These are phyloP conservation scores for Ambrosia hybrid DNA, from an alignment of 140 eudicot genomes.

Conservation along the genomic window DNA sequence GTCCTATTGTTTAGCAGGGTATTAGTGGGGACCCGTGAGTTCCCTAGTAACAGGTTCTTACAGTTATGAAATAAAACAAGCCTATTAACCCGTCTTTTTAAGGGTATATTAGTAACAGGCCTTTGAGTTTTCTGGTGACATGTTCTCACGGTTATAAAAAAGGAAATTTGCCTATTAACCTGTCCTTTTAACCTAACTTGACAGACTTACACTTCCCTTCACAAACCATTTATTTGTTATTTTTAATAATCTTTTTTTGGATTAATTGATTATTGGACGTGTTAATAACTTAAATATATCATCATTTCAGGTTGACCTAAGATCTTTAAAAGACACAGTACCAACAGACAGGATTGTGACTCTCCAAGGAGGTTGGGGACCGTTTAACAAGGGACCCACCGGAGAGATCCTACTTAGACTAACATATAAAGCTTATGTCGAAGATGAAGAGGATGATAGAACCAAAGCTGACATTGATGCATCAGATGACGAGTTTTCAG, in stretches of 20 bases:
- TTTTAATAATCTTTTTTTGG: background rate
- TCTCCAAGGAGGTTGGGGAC: constrained; percentile 77
- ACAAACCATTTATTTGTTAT: background rate
- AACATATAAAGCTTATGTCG: constrained; percentile 90
- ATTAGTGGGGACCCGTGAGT: no score
- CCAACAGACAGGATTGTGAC: constrained; percentile 74
- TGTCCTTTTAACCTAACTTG: background rate
- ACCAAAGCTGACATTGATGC: constrained; percentile 32
- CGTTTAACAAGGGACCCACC: constrained; percentile 45
- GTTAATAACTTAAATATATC: background rate
- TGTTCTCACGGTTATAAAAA: background rate
- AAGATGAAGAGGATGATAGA: constrained; percentile 87
- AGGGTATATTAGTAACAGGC: no score
- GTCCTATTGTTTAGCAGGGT: no score
- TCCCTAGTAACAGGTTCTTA: no score
- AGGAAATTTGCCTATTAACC: background rate
- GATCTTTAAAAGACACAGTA: constrained; percentile 79
- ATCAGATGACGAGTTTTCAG: constrained; percentile 69
- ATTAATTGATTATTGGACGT: background rate
- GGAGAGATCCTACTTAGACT: constrained; percentile 79
- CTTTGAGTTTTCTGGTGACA: no score
- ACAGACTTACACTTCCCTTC: background rate
- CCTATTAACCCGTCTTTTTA: no score
- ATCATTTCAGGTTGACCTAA: constrained; percentile 62
- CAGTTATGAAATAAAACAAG: no score